Percentiles rank a stretch among this genome's conserved stretches.
phyloP scores from a whole-genome alignment of 2,329 filamentous ascomycete genomes.

The Pyrenophora graminea region DNA sequence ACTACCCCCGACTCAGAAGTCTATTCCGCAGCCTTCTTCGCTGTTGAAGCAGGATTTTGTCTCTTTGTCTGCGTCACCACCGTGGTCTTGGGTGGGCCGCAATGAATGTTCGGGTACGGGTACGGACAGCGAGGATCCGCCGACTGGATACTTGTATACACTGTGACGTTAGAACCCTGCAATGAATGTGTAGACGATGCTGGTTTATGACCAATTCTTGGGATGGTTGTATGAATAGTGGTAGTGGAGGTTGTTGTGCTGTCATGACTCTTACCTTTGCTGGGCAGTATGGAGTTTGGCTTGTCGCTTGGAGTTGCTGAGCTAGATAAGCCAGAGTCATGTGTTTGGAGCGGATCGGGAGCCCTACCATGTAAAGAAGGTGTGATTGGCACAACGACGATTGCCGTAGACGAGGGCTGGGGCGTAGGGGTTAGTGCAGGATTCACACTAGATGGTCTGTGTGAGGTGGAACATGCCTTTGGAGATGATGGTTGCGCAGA shows the following conservation, averaged over 20 bases:
- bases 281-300: neutral
- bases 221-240: neutral
- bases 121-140: constrained; percentile 35
- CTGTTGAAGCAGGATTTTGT: neutral
- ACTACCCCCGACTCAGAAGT: neutral
- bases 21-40: neutral
- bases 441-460: no score
- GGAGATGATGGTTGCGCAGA: no score
- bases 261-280: neutral
- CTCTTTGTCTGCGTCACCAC: neutral
- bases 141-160: constrained; percentile 14
- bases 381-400: no score
- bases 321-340: neutral
- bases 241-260: neutral
- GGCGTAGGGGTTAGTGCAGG: no score
- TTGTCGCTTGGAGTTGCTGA: neutral
- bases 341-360: neutral
- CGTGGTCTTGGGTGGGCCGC: constrained; percentile 22
- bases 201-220: no score
- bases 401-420: no score
- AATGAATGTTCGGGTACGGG: constrained; percentile 32
- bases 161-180: neutral
- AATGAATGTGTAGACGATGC: no score
- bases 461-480: no score
- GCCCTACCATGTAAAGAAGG: no score